A percentile compares a stretch with the other conserved stretches of the same genome.
Evolutionary conservation across 345 rosid genomes (phyloP).

Genomic region (Eucalyptus regnans): DNA sequence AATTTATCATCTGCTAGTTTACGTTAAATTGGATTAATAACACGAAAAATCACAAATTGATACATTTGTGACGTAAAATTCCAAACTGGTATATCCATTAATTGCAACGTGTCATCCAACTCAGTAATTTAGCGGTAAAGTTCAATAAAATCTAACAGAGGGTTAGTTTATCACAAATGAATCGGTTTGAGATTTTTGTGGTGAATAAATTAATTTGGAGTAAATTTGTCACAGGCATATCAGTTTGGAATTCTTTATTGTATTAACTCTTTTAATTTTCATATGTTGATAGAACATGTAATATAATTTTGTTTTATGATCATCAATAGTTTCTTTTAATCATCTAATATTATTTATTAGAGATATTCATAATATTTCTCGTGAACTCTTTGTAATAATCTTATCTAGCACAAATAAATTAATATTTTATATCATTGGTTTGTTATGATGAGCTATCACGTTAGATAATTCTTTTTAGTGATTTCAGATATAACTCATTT

Average conservation of each 20-base stretch:
- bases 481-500: not conserved
- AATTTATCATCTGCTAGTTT: too few species aligned
- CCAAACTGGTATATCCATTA: accelerated
- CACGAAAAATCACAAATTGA: too few species aligned
- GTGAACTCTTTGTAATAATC: not conserved
- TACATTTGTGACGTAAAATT: too few species aligned
- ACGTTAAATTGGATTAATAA: too few species aligned
- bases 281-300: not conserved
- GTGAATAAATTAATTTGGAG: accelerated
- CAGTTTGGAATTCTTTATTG: accelerated
- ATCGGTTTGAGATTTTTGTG: too few species aligned
- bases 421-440: not conserved
- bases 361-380: not conserved
- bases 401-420: not conserved
- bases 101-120: too few species aligned
- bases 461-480: not conserved
- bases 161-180: accelerated
- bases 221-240: too few species aligned
- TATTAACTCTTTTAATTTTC: not conserved
- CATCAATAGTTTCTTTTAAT: not conserved
- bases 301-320: not conserved
- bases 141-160: too few species aligned
- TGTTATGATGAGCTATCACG: not conserved
- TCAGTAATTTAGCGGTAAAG: accelerated
- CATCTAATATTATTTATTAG: not conserved